Percentiles rank a stretch among this genome's conserved stretches.
Conservation (phyloP, 2,329 filamentous ascomycete species). For the Whalleya microplaca region DNA sequence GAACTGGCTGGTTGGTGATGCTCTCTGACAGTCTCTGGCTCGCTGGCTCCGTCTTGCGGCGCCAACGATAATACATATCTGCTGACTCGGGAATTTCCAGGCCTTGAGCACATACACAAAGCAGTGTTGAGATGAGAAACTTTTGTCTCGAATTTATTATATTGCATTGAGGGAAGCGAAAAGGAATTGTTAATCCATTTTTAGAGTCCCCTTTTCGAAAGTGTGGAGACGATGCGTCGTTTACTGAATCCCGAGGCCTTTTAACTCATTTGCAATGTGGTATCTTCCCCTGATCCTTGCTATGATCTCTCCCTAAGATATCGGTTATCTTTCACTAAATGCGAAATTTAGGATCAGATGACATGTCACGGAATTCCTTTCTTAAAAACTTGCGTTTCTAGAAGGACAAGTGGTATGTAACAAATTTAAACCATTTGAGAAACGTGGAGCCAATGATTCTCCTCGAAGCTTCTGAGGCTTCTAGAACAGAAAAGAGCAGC, state of each 20-base stretch:
- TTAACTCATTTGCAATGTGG: conserved; percentile 11
- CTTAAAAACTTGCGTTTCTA: not conserved
- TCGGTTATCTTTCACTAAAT: conserved; percentile 26
- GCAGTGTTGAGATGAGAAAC: not conserved
- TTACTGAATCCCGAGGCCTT: conserved; percentile 7
- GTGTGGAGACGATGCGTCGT: conserved; percentile 16
- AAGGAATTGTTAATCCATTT: too few species aligned
- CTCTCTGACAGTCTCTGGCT: too few species aligned
- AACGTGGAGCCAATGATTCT: conserved; percentile 1
- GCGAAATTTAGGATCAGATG: conserved; percentile 15
- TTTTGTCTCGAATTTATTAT: not conserved
- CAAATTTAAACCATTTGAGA: not conserved
- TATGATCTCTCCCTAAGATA: conserved; percentile 25
- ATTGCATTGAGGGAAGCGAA: too few species aligned
- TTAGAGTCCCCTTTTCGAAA: conserved; percentile 18
- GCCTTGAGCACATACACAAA: not conserved
- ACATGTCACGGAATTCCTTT: conserved; percentile 7
- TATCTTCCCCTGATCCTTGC: conserved; percentile 27
- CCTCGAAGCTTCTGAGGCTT: conserved; percentile 9
- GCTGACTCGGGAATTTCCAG: too few species aligned
- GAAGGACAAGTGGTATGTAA: not conserved
- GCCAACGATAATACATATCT: too few species aligned
- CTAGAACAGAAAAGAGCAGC: conserved; percentile 25
- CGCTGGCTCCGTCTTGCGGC: too few species aligned
- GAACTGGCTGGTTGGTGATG: not conserved